A percentile compares a stretch with the other conserved stretches of the same genome.
Evolutionary conservation across 257 asterid species (phyloP).

Genomic region (Scutellaria barbata): DNA sequence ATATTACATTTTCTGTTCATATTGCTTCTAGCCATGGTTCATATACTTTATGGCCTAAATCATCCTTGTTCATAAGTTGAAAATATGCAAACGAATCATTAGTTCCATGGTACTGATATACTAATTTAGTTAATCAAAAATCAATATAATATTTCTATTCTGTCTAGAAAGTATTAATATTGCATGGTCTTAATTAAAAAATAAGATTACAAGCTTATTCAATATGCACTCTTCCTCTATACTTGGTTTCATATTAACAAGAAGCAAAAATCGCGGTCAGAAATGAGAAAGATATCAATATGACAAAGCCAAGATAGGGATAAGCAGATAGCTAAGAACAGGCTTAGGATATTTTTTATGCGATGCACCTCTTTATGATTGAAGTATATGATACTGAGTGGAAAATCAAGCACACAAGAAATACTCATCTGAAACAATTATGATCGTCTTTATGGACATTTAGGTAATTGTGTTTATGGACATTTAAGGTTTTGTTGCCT

Average conservation of each 20-base stretch:
- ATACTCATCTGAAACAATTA: too few relatives aligned
- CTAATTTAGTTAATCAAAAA: not conserved
- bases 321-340: not conserved
- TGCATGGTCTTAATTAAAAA: conserved; percentile 14
- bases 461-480: too few relatives aligned
- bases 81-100: not conserved
- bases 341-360: not conserved
- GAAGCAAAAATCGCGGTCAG: not conserved
- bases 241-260: not conserved
- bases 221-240: not conserved
- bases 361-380: too few relatives aligned
- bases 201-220: not conserved
- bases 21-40: conserved; percentile 9
- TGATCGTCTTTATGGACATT: too few relatives aligned
- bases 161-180: not conserved
- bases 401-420: too few relatives aligned
- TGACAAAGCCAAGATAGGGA: not conserved
- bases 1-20: conserved; percentile 8
- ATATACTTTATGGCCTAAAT: conserved; percentile 5
- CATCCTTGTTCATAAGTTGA: conserved; percentile 6
- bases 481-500: too few relatives aligned
- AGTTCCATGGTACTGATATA: not conserved
- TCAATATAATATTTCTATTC: not conserved
- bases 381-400: too few relatives aligned
- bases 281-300: not conserved